Base-by-base conservation (phyloP, 2,329 filamentous ascomycete genomes). In the Clarireedia monteithiana region DNA sequence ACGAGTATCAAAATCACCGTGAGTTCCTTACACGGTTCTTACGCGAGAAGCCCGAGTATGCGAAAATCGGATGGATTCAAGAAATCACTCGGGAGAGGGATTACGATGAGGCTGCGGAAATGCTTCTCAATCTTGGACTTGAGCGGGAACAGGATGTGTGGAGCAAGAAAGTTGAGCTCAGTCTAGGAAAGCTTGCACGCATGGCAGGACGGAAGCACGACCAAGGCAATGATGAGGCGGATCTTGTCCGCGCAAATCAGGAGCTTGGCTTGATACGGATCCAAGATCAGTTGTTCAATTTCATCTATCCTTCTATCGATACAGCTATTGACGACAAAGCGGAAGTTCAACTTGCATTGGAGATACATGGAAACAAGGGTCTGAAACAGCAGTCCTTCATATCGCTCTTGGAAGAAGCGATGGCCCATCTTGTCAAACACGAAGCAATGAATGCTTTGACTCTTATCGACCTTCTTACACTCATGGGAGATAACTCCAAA, bases 141-240 rank as follows among this genome's bases (percentile, higher is more conserved):
- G 77, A 79, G 50, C 82, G 83, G 53, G 91, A 96, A 69, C 80
- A 83, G 52, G 86, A 91, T 64, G 73, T 94, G 4, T 97, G 92
- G 92, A 90, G 84, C 72, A 95, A 95, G 74, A 94, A 95, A 70
- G 88, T 96, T 36, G 88, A 97, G 71, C 75, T 97, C 26, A 95
- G 90, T 58, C 77, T 99, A 40, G 88, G 89, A 38, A 97, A 96
- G 71, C 78, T 99, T 48, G 82, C 85, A 15, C 77, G 84, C 53
- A 72, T 96, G 62, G 89, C 89, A 15, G 81, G 84, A 50, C 69
- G 60, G 30, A 66, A 72, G 54, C 66, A 69, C 53, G 69, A 76
- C 55, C 72, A 77, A 60, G 65, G 68, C 40, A 72, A 73, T 27
- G 66, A 60, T 30, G 72, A 80, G 30, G 71, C 73, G 44, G 70